Base-by-base conservation (phyloP, 2,329 filamentous ascomycete species). In the Calonectria pauciramosa region DNA sequence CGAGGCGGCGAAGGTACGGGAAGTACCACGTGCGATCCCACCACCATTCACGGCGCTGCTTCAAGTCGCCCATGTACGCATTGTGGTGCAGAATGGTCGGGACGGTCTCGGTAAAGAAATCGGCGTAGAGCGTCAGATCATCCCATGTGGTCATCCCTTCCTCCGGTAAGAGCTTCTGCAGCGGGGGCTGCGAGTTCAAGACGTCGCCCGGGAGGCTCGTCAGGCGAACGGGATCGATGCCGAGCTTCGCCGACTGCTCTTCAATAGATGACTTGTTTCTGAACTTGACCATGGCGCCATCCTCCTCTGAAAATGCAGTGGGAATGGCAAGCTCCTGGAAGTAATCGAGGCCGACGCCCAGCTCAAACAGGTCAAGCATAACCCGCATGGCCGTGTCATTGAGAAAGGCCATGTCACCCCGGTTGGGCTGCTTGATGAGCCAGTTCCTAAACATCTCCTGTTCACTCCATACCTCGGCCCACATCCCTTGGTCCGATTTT, bases 401-500 rank as follows among this genome's bases (percentile, higher is more conserved):
- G 26, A 44, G 28, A 36, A 73, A 68, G 9, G 8, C 49, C 16
- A 14, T 7, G 13, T 63, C 2, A 64, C n/a, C 10, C 26, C 41
- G 30, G 51, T 70, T 34, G 36, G 60, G 52, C 30, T 41, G n/a
- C 30, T 63, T 52, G 4, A 59, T 47, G 0, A 69, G 36, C 56
- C 59, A 71, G 0, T 69, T 67, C 16, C 78, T 72, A 65, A 72
- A 80, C 0, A 78, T 59, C 23, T 80, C 78, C 23, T 78, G 79
- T 74, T 83, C 81, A 0, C 79, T 81, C 16, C 82, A 79, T 0
- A 84, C 76, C 32, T 83, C 78, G 0, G 73, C 82, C 23, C 82
- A 78, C 7, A 84, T 63, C 16, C 80, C 81, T 28, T 84, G 82
- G 13, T 84, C 81, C n/a, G 81, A 82, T 20, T 69, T 75, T 0